Conservation (phyloP, 2,329 filamentous ascomycete genomes). For the Scytalidium sp. region DNA sequence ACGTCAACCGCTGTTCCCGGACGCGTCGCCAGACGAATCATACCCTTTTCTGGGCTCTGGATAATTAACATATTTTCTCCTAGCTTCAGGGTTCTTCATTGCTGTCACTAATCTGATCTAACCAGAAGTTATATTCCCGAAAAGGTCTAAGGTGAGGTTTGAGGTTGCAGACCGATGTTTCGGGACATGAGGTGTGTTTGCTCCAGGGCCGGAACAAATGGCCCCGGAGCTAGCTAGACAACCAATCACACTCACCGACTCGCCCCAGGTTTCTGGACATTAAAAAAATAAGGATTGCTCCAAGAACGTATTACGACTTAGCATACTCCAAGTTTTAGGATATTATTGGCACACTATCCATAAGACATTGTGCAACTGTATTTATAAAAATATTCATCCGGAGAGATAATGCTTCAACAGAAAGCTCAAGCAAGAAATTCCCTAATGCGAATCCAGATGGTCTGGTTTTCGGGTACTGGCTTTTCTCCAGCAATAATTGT, state of each 20-base stretch:
- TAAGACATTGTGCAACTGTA: too few species aligned
- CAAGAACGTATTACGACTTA: too few species aligned
- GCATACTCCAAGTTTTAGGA: too few species aligned
- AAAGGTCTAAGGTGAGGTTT: background rate
- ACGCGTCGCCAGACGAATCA: slow-evolving; percentile 9
- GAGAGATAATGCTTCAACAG: background rate
- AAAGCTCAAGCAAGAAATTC: background rate
- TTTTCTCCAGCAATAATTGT: slow-evolving; percentile 20
- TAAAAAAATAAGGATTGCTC: too few species aligned
- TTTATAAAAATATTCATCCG: too few species aligned
- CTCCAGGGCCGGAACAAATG: too few species aligned
- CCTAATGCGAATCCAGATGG: background rate
- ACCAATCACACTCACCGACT: too few species aligned
- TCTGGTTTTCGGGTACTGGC: slow-evolving; percentile 3
- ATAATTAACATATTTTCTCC: slow-evolving; percentile 32
- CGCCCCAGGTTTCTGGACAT: too few species aligned
- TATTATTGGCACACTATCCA: too few species aligned
- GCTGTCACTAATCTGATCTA: background rate
- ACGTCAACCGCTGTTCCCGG: slow-evolving; percentile 7
- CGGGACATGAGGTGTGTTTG: too few species aligned
- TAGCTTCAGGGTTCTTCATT: background rate
- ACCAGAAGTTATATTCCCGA: background rate
- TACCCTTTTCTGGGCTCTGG: slow-evolving; percentile 34
- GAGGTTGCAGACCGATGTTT: too few species aligned
- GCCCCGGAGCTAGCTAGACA: too few species aligned